A percentile compares a stretch with the other conserved stretches of the same genome.
Conservation (phyloP, 2,329 filamentous ascomycete genomes). For the Cercospora canescens region DNA sequence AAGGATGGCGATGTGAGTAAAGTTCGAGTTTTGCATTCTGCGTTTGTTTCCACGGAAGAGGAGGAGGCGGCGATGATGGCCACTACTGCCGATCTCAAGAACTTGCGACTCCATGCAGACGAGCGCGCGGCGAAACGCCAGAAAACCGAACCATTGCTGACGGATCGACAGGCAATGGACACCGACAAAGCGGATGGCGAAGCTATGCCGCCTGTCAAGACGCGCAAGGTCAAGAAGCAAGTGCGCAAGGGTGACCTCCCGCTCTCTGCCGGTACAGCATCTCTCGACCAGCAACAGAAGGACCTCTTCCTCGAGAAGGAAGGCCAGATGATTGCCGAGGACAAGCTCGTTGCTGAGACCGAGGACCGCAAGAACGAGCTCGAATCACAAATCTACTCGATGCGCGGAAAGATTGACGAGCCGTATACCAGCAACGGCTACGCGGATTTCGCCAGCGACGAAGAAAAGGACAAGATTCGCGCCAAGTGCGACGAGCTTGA, state of each 20-base stretch:
- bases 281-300: constrained; percentile 70
- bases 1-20: constrained; percentile 72
- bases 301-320: constrained; percentile 76
- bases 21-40: constrained; percentile 21
- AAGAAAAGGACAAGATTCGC: constrained; percentile 86
- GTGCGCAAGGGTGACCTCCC: constrained; percentile 95
- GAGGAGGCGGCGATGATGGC: constrained; percentile 19
- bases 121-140: constrained; percentile 29
- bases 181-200: constrained; percentile 66
- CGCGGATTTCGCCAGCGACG: constrained; percentile 81
- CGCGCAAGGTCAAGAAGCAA: constrained; percentile 98
- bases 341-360: constrained; percentile 96
- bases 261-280: constrained; percentile 77
- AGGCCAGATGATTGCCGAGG: constrained; percentile 89
- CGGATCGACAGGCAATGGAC: constrained; percentile 70
- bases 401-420: constrained; percentile 92
- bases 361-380: constrained; percentile 99
- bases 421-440: constrained; percentile 58
- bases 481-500: constrained; percentile 80
- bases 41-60: constrained; percentile 26
- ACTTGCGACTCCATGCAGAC: constrained; percentile 18
- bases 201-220: constrained; percentile 60
- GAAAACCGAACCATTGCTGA: constrained; percentile 33
- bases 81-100: constrained; percentile 14
- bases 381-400: constrained; percentile 94